Evolutionary conservation across 192 early-diverging fungal genomes (phyloP).

Genomic region (Umbelopsis ramanniana): DNA sequence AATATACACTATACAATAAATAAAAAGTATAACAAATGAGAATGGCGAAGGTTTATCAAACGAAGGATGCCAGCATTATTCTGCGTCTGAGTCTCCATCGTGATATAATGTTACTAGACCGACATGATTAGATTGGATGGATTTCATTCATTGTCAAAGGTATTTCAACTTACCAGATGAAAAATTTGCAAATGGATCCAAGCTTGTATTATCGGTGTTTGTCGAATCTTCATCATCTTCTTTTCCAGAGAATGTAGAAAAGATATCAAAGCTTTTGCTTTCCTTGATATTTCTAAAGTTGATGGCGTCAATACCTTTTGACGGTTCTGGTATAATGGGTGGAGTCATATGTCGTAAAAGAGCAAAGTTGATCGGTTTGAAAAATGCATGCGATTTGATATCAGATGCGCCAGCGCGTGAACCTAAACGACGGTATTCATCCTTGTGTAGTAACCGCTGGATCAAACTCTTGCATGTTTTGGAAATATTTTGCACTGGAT

Average conservation of each 20-base stretch:
- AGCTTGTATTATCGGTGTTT: neutral
- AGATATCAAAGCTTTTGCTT: slow-evolving; percentile 65
- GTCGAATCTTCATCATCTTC: neutral
- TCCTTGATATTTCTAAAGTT: slow-evolving; percentile 70
- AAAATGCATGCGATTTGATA: slow-evolving; percentile 91
- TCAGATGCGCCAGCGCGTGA: slow-evolving; percentile 91
- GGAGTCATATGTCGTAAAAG: slow-evolving; percentile 83
- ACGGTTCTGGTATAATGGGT: slow-evolving; percentile 77
- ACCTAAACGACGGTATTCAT: slow-evolving; percentile 87
- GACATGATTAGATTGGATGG: neutral
- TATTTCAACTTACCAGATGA: slow-evolving; percentile 63
- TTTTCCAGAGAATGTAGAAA: slow-evolving; percentile 44
- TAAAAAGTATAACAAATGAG: neutral
- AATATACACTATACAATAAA: slow-evolving; percentile 2
- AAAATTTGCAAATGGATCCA: slow-evolving; percentile 41
- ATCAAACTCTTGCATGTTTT: slow-evolving; percentile 74
- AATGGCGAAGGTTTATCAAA: neutral
- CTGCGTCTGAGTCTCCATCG: slow-evolving; percentile 56
- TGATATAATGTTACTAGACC: slow-evolving; percentile 59
- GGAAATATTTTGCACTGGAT: slow-evolving; percentile 23
- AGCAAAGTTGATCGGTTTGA: slow-evolving; percentile 92
- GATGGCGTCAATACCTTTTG: slow-evolving; percentile 60
- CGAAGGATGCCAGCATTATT: slow-evolving; percentile 18
- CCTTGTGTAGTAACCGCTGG: slow-evolving; percentile 86
- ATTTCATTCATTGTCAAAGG: neutral